These are phyloP conservation scores for Hypoxylon sp. DNA, from an alignment of 2,329 filamentous ascomycete genomes.

Conservation along the genomic window DNA sequence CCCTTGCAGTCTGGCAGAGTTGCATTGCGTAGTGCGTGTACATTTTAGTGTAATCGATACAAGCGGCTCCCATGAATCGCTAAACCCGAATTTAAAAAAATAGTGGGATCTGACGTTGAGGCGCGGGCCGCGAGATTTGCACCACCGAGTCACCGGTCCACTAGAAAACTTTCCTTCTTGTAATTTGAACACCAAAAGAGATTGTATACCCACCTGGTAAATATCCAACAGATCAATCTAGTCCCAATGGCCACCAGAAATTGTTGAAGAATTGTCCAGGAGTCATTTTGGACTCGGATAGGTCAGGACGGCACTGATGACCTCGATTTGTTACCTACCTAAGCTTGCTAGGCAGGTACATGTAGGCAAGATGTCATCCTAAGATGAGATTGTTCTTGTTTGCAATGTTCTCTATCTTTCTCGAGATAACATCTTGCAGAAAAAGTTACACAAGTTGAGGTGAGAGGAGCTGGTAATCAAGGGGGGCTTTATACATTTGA, in stretches of 20 bases:
- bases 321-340: neutral
- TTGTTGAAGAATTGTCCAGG: neutral
- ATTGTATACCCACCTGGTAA: neutral
- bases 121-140: neutral
- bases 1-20: slow-evolving; percentile 39
- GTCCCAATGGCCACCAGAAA: neutral
- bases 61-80: slow-evolving; percentile 11
- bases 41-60: slow-evolving; percentile 38
- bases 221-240: neutral
- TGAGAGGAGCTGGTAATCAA: slow-evolving; percentile 10
- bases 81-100: slow-evolving; percentile 15
- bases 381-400: neutral
- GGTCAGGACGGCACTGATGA: neutral
- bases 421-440: neutral
- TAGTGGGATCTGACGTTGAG: slow-evolving; percentile 18
- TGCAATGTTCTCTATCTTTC: neutral
- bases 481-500: slow-evolving; percentile 26
- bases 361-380: neutral
- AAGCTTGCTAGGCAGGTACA: neutral
- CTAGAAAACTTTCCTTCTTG: neutral
- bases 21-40: slow-evolving; percentile 42
- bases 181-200: neutral
- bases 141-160: slow-evolving; percentile 16
- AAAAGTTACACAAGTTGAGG: neutral
- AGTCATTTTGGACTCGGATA: slow-evolving; percentile 4